Evolutionary conservation across 192 early-diverging fungal genomes (phyloP), one percentile per base, ranked within the genome.

Genomic region (Backusella macrospora): DNA sequence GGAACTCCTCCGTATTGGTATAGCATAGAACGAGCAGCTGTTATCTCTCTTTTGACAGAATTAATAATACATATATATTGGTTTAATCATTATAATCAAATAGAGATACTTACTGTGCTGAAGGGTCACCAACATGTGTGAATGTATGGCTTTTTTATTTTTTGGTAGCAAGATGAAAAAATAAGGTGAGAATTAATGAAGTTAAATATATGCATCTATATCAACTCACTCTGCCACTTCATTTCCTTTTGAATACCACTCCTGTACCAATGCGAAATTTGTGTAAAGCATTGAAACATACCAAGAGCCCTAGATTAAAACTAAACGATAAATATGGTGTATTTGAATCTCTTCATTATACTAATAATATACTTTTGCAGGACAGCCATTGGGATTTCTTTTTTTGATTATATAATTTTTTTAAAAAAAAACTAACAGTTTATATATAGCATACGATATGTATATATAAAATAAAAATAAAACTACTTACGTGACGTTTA

Each of bases 281-380:
- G 91, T 89, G 73, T 91, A 90, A 21, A 81, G 46, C 47, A 86
- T 88, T 43, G 85, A 85, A 6, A 86, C 82, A 78, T 84, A 92
- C 79, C 80, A 92, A 18, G 90, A 90, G 3, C 83, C 80, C 62
- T 76, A 73, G 62, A 26, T 21, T 68, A 8, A 65, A 68, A 65
- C 14, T 6, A 49, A 77, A 29, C 23, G 13, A 43, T 34, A 34
- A 38, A 18, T 6, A 29, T 8, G 14, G 16, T 26, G 45, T 7
- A 38, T 70, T 47, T 18, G 65, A 63, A 18, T 21, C 5, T 43
- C 4, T 39, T 16, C 38, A 66, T 66, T 37, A 39, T 66, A 15
- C 5, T 49, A 3, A 9, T 59, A 18, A 21, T 21, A 26, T 78
- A 65, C 72, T 72, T 48, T 78, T 69, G 72, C 77, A 14, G 66